A percentile compares a stretch with the other conserved stretches of the same genome.
These are phyloP conservation scores for Linnemannia zychae DNA, from an alignment of 192 early-diverging fungal species.

Conservation along the genomic window DNA sequence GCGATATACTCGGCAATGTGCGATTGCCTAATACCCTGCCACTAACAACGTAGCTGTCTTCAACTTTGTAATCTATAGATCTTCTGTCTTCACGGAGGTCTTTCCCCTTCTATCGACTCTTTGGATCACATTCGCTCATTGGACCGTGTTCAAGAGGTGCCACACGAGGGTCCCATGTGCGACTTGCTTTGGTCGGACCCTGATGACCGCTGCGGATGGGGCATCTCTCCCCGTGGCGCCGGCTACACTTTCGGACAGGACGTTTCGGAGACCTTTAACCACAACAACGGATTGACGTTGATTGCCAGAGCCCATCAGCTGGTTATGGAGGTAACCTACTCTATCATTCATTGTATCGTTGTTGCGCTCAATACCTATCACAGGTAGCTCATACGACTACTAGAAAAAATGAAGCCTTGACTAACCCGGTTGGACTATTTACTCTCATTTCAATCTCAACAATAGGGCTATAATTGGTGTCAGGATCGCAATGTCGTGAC, in stretches of 20 bases:
- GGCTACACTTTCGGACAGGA: slow-evolving; percentile 93
- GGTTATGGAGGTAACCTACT: slow-evolving; percentile 81
- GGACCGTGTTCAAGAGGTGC: slow-evolving; percentile 95
- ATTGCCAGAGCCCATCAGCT: slow-evolving; percentile 97
- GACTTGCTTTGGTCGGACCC: slow-evolving; percentile 92
- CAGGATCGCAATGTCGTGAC: slow-evolving; percentile 99
- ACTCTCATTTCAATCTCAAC: neutral
- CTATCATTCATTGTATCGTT: neutral
- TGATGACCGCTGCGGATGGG: slow-evolving; percentile 90
- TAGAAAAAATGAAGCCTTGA: neutral
- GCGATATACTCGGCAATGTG: neutral
- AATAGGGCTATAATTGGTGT: slow-evolving; percentile 97
- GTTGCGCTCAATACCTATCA: neutral
- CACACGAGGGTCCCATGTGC: slow-evolving; percentile 91
- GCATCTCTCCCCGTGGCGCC: slow-evolving; percentile 88
- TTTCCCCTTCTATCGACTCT: slow-evolving; percentile 95
- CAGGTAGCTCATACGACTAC: neutral
- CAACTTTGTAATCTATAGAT: slow-evolving; percentile 62
- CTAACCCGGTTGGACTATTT: neutral
- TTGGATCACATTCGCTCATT: slow-evolving; percentile 96
- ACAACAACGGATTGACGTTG: slow-evolving; percentile 96
- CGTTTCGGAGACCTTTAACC: slow-evolving; percentile 88
- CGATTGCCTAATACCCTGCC: neutral
- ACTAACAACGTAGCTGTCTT: neutral
- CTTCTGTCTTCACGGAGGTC: slow-evolving; percentile 98